Conservation (phyloP, 202 grass and related monocot genomes). For the Dendrocalamus latiflorus region DNA sequence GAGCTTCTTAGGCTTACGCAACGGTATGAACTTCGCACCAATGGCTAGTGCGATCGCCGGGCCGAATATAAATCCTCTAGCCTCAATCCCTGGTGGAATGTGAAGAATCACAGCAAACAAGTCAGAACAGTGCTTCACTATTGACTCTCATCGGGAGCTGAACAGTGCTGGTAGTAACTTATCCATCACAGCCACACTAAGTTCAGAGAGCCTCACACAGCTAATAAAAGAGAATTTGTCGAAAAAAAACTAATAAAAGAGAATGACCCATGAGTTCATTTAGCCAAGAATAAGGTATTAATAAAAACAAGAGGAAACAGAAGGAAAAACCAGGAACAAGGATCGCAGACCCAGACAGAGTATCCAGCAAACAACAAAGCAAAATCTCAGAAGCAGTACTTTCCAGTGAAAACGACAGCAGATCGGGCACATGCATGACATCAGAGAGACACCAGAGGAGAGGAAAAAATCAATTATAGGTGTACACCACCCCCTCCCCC, state of each 20-base stretch:
- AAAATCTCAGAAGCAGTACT: constrained; percentile 53
- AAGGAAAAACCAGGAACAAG: not conserved
- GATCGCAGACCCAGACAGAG: constrained; percentile 22
- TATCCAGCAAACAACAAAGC: constrained; percentile 39
- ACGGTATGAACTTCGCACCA: constrained; percentile 84
- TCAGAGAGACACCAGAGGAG: not conserved
- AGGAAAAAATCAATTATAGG: not conserved
- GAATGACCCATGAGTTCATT: not conserved
- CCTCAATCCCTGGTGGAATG: constrained; percentile 65
- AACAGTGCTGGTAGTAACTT: not conserved
- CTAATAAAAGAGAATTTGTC: not conserved
- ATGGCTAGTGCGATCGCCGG: constrained; percentile 71
- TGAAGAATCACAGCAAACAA: not conserved
- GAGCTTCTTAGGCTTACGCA: constrained; percentile 89
- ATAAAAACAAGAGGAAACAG: too few relatives aligned
- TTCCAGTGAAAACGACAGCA: constrained; percentile 50
- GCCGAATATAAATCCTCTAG: constrained; percentile 95
- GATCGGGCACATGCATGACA: constrained; percentile 52
- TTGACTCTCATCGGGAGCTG: not conserved
- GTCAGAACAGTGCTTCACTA: not conserved
- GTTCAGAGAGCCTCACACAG: not conserved
- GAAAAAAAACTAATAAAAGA: not conserved
- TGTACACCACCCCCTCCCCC: not conserved
- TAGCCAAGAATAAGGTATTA: not conserved
- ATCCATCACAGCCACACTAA: not conserved